Evolutionary conservation across 2,329 filamentous ascomycete species (phyloP), one percentile per base, ranked within the genome.

Genomic region (Myriosclerotinia duriaeana): DNA sequence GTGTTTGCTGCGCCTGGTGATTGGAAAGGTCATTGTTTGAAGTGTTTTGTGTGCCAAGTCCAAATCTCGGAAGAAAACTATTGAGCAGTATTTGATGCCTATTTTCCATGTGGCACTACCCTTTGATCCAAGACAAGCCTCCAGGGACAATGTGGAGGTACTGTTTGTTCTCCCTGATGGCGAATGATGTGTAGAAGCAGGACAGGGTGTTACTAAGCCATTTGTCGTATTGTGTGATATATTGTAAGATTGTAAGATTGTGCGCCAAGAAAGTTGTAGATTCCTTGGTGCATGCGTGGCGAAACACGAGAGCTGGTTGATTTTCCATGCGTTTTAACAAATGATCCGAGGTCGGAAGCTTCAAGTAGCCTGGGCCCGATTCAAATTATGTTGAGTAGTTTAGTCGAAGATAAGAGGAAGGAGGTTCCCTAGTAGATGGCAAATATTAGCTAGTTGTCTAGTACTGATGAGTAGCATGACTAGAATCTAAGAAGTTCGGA

Each of bases 371-470:
- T 60, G 8, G 20, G 8, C 3, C 42, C 15, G 50, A 22, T 50
- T 30, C n/a, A 60, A 50, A 22, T 8, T 60, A 50, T 38, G 36
- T 34, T 42, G 22, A 22, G 12, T 17, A 6, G 20, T 50, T 12
- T 38, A 50, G 30, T 60, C 56, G 44, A 26, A 26, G 8, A 20
- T 38, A 44, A 17, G 30, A 12, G 4, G 22, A 58, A 34, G 22
- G n/a, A 7, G 22, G 38, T 4, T 58, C 20, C 34, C 40, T 58
- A 30, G 15, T 34, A 44, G 5, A 46, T 40, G 3, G 40, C 34
- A 22, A 38, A 12, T 38, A n/a, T 60, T 22, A 50, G 58, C 58
- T 60, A 38, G 30, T 50, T 38, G 30, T 60, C 30, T 50, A 11
- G 38, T 60, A 22, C 20, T 50, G 7, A 48, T 38, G 20, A 12